phyloP scores from a whole-genome alignment of 768 basidiomycete species.

The Goffeauzyma gilvescens region DNA sequence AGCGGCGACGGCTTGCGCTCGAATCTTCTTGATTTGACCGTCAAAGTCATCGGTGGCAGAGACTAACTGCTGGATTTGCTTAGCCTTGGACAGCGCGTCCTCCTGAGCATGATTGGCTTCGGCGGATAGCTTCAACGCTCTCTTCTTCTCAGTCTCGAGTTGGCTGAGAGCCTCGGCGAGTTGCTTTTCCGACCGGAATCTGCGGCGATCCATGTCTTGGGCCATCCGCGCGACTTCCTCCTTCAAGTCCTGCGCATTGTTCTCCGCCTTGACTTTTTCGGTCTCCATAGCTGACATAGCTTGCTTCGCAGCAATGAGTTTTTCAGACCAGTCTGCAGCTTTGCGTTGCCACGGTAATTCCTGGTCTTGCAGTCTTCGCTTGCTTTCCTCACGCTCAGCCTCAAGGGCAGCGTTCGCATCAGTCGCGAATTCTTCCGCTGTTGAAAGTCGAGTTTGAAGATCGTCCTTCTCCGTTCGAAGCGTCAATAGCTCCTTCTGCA shows the following conservation, averaged over 20 bases:
- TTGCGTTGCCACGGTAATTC: slow-evolving; percentile 3
- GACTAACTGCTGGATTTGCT: not conserved
- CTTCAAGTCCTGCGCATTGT: slow-evolving; percentile 1
- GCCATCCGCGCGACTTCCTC: slow-evolving; percentile 4
- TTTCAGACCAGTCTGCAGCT: not conserved
- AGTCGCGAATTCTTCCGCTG: too few species aligned
- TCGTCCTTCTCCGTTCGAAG: slow-evolving; percentile 67
- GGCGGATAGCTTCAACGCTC: slow-evolving; percentile 5
- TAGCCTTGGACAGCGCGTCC: slow-evolving; percentile 6
- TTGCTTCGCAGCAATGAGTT: slow-evolving; percentile 1
- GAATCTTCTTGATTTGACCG: slow-evolving; percentile 54
- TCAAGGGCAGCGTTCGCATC: too few species aligned
- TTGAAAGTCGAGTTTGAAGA: slow-evolving; percentile 67
- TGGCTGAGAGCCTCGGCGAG: too few species aligned
- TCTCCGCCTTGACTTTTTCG: slow-evolving; percentile 1
- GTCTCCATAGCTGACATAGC: not conserved
- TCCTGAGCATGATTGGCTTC: slow-evolving; percentile 12
- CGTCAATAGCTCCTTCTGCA: slow-evolving; percentile 65
- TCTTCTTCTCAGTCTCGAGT: slow-evolving; percentile 16
- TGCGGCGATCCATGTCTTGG: too few species aligned
- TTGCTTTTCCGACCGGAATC: too few species aligned
- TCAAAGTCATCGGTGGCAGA: slow-evolving; percentile 54
- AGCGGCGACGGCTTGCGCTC: slow-evolving; percentile 46
- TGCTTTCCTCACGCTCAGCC: too few species aligned
- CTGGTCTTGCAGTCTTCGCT: too few species aligned